Evolutionary conservation across 2,329 filamentous ascomycete genomes (phyloP).

Genomic region (Verticillium tricorpus): DNA sequence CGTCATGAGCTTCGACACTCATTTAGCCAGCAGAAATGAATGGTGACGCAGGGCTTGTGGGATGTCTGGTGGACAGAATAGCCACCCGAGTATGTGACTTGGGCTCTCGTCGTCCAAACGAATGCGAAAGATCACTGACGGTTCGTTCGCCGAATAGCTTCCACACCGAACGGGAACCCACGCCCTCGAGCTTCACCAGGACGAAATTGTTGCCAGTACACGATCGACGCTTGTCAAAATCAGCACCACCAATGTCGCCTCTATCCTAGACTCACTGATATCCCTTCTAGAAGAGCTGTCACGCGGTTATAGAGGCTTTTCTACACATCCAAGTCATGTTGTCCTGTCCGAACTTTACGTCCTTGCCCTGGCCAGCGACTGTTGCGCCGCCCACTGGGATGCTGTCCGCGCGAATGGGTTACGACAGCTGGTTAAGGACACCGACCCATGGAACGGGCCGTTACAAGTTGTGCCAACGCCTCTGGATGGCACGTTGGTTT

Average conservation of each 20-base stretch:
- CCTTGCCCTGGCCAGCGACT: constrained; percentile 60
- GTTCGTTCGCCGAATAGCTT: constrained; percentile 36
- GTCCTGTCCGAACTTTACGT: constrained; percentile 61
- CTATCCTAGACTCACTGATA: constrained; percentile 54
- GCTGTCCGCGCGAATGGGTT: constrained; percentile 26
- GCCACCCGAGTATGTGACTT: constrained; percentile 49
- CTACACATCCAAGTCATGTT: constrained; percentile 53
- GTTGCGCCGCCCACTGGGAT: constrained; percentile 58
- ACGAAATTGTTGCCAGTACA: constrained; percentile 58
- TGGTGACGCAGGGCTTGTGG: constrained; percentile 54
- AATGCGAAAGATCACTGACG: neutral
- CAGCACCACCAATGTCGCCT: constrained; percentile 47
- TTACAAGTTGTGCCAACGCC: constrained; percentile 25
- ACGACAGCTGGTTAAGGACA: constrained; percentile 5
- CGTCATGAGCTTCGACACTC: constrained; percentile 8
- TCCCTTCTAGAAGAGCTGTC: constrained; percentile 54
- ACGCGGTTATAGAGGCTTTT: constrained; percentile 46
- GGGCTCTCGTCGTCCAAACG: neutral
- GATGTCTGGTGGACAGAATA: constrained; percentile 58
- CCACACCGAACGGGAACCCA: constrained; percentile 59
- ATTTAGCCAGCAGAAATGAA: constrained; percentile 38
- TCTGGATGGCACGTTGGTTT: constrained; percentile 47
- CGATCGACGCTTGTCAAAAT: constrained; percentile 58
- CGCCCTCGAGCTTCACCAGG: constrained; percentile 51
- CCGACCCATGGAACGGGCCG: constrained; percentile 13